These are phyloP conservation scores for Fragaria nilgerrensis DNA, from an alignment of 306 rosid species.

Conservation along the genomic window DNA sequence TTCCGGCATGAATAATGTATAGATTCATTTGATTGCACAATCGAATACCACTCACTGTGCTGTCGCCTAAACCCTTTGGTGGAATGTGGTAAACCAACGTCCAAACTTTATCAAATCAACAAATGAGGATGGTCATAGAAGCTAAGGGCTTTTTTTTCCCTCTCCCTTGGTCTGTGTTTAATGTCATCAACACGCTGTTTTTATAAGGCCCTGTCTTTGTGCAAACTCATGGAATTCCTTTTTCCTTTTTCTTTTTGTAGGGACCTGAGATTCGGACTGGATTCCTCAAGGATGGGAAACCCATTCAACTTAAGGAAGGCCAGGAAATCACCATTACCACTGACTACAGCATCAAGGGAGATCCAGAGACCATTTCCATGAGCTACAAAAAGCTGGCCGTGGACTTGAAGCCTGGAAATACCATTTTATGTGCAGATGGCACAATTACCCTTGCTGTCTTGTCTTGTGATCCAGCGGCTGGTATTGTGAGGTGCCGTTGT, in stretches of 20 bases:
- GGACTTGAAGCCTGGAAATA: slow-evolving; percentile 82
- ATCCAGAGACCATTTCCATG: slow-evolving; percentile 66
- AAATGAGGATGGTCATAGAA: not conserved
- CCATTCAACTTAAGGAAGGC: slow-evolving; percentile 88
- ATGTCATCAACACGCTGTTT: not conserved
- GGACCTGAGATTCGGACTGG: slow-evolving; percentile 99
- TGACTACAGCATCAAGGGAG: slow-evolving; percentile 78
- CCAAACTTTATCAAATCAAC: not conserved
- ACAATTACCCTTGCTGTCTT: slow-evolving; percentile 81
- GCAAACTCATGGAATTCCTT: not conserved
- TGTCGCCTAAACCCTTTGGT: not conserved
- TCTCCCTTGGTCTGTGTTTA: not conserved
- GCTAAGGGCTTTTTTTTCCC: not conserved
- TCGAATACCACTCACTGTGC: not conserved
- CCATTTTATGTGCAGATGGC: slow-evolving; percentile 85
- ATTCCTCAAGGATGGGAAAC: slow-evolving; percentile 73
- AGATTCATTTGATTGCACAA: too few species aligned
- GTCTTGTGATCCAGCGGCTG: slow-evolving; percentile 61
- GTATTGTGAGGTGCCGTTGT: slow-evolving; percentile 81
- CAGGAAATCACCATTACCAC: slow-evolving; percentile 82
- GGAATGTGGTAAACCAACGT: too few species aligned
- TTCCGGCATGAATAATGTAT: not conserved
- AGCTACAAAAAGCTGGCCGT: slow-evolving; percentile 86
- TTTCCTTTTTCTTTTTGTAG: slow-evolving; percentile 31
- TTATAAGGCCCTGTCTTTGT: not conserved